Conservation (phyloP, 108 stramenopile genomes). For the Cyclotella atomus region DNA sequence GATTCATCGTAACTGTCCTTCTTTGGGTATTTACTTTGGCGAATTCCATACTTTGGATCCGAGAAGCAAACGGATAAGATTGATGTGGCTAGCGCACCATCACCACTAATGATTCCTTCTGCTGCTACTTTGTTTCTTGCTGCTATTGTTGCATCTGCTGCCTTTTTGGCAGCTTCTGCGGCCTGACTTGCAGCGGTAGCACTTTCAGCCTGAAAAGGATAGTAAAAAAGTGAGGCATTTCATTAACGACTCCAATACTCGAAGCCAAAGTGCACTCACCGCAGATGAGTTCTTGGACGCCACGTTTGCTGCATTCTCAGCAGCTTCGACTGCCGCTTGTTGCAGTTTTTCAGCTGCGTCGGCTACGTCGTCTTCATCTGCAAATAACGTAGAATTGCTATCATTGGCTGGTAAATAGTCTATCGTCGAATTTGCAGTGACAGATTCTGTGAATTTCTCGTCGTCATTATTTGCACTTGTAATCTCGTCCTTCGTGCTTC, state of each 20-base stretch:
- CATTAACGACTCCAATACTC: no score
- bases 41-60: constrained; percentile 74
- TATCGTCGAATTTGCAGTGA: no score
- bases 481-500: not conserved
- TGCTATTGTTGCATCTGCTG: constrained; percentile 67
- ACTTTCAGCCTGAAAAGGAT: constrained; percentile 32
- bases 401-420: not conserved
- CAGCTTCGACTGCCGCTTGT: constrained; percentile 41
- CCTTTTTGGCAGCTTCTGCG: constrained; percentile 70
- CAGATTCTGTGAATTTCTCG: no score
- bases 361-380: constrained; percentile 32
- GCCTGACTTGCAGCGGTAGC: constrained; percentile 52
- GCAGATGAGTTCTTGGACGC: constrained; percentile 39
- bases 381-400: constrained; percentile 3
- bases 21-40: constrained; percentile 16
- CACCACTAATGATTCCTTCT: constrained; percentile 71
- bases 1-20: not conserved
- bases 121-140: constrained; percentile 56
- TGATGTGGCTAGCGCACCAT: constrained; percentile 67
- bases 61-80: constrained; percentile 65
- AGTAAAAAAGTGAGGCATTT: no score
- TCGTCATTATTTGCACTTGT: no score
- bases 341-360: constrained; percentile 45
- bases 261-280: no score
- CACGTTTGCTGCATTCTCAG: constrained; percentile 35